These are phyloP conservation scores for Claviceps paspali DNA, from an alignment of 2,329 filamentous ascomycete species.

Conservation along the genomic window DNA sequence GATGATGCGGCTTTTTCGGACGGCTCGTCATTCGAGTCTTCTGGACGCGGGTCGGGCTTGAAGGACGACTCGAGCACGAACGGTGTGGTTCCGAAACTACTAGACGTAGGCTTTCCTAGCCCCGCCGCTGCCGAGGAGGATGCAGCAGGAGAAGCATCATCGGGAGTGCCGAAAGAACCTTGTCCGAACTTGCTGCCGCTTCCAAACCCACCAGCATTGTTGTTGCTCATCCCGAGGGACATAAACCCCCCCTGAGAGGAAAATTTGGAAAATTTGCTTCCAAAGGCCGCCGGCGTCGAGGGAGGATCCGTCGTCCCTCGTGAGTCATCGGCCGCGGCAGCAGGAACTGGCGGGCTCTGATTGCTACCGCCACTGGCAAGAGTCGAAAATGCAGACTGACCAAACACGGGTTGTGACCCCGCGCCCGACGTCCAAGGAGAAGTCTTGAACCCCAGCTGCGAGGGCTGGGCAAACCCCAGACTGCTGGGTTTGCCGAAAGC, in stretches of 20 bases:
- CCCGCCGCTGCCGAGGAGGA: slow-evolving; percentile 13
- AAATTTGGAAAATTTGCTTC: slow-evolving; percentile 40
- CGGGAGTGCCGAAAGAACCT: slow-evolving; percentile 17
- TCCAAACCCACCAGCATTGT: slow-evolving; percentile 22
- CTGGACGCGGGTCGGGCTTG: slow-evolving; percentile 44
- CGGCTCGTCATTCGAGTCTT: slow-evolving; percentile 41
- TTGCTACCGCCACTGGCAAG: slow-evolving; percentile 20
- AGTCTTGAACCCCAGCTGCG: slow-evolving; percentile 28
- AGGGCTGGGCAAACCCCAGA: slow-evolving; percentile 38
- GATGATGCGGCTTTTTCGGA: slow-evolving; percentile 24
- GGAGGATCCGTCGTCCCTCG: slow-evolving; percentile 8
- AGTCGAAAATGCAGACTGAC: slow-evolving; percentile 34
- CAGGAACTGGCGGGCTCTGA: slow-evolving; percentile 24
- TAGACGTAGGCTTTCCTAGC: slow-evolving; percentile 14
- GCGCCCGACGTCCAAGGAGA: slow-evolving; percentile 36
- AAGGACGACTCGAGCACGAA: slow-evolving; percentile 58
- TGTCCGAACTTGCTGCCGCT: slow-evolving; percentile 21
- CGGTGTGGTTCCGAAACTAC: slow-evolving; percentile 33
- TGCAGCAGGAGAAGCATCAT: slow-evolving; percentile 4
- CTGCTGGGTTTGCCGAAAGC: slow-evolving; percentile 34
- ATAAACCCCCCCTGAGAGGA: slow-evolving; percentile 40
- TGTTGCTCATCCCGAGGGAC: slow-evolving; percentile 24
- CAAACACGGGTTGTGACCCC: slow-evolving; percentile 31
- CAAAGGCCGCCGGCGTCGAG: slow-evolving; percentile 19
- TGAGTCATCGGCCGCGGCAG: slow-evolving; percentile 5